phyloP scores from a whole-genome alignment of 805 yeast species.

The Yamadazyma paraphyllophila region DNA sequence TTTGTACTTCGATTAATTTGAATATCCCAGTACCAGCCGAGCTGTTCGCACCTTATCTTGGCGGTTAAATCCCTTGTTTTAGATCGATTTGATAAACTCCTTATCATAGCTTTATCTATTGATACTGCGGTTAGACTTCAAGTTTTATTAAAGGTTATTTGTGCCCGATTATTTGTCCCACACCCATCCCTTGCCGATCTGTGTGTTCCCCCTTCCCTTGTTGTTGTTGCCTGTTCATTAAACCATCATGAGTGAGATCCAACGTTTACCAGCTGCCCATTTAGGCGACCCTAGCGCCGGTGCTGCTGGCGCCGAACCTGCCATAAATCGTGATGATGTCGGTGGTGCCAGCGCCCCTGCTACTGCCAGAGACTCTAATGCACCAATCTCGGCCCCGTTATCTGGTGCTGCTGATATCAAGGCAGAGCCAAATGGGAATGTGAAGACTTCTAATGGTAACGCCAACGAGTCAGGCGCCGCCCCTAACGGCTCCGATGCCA shows the following conservation, averaged over 20 bases:
- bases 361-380: too few relatives aligned
- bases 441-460: background rate
- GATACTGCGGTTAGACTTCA: background rate
- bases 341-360: too few relatives aligned
- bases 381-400: too few relatives aligned
- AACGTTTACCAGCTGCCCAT: constrained; percentile 10
- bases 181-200: too few relatives aligned
- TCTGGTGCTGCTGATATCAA: background rate
- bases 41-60: too few relatives aligned
- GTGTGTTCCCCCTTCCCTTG: background rate
- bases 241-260: constrained; percentile 13
- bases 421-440: background rate
- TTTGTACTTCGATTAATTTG: too few relatives aligned
- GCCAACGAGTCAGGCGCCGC: background rate
- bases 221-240: background rate
- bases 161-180: too few relatives aligned
- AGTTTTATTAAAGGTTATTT: background rate
- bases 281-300: background rate
- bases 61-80: background rate
- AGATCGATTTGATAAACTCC: background rate
- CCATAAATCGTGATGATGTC: background rate
- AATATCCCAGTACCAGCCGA: too few relatives aligned
- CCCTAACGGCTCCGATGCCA: background rate
- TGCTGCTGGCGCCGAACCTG: background rate
- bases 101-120: background rate